A percentile compares a stretch with the other conserved stretches of the same genome.
phyloP scores from a whole-genome alignment of 331 rosid species.

The Ulmus americana region DNA sequence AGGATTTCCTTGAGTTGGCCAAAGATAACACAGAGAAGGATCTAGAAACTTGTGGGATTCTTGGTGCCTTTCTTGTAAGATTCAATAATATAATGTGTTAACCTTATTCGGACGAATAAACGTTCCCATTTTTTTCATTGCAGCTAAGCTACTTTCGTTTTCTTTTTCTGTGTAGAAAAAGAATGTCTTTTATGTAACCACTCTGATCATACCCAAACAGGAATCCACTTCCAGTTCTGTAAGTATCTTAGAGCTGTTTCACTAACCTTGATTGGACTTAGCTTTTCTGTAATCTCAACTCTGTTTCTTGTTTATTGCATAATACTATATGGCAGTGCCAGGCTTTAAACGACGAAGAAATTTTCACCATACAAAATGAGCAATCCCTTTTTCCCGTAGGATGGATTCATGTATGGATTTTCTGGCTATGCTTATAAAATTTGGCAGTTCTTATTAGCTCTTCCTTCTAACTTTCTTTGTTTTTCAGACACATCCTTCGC shows the following conservation, averaged over 20 bases:
- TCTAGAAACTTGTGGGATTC: constrained; percentile 79
- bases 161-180: constrained; percentile 43
- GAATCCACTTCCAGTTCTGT: constrained; percentile 79
- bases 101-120: too few relatives aligned
- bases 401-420: constrained; percentile 73
- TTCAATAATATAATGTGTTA: constrained; percentile 1
- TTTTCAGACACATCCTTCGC: constrained; percentile 81
- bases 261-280: constrained; percentile 11
- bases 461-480: constrained; percentile 3
- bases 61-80: constrained; percentile 72
- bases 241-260: constrained; percentile 26
- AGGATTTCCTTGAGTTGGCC: constrained; percentile 70
- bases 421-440: neutral
- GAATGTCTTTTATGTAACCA: constrained; percentile 62
- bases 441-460: constrained; percentile 4
- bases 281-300: constrained; percentile 11
- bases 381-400: constrained; percentile 67
- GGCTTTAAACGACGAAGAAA: constrained; percentile 71
- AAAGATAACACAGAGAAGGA: constrained; percentile 62
- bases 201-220: constrained; percentile 83
- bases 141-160: constrained; percentile 23
- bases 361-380: constrained; percentile 63
- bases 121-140: neutral
- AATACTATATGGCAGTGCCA: constrained; percentile 51
- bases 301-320: constrained; percentile 30